Evolutionary conservation across 2,329 filamentous ascomycete species (phyloP).

Genomic region (Colletotrichum coccodes): DNA sequence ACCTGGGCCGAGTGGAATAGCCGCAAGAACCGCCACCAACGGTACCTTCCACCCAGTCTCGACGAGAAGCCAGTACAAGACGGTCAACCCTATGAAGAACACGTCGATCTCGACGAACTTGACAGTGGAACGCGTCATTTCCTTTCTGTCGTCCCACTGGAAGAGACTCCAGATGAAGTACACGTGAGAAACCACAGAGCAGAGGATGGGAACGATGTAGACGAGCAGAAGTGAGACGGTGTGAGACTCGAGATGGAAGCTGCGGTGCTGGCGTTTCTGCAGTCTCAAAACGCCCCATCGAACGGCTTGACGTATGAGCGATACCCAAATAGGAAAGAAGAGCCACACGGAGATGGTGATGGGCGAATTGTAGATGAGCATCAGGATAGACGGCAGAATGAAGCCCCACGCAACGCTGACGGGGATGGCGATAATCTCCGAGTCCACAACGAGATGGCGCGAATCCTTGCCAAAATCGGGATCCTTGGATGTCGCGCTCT

Average conservation of each 20-base stretch:
- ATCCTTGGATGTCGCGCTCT: slow-evolving; percentile 38
- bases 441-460: slow-evolving; percentile 50
- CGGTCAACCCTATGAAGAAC: slow-evolving; percentile 55
- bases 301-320: slow-evolving; percentile 51
- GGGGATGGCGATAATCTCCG: slow-evolving; percentile 69
- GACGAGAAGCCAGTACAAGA: slow-evolving; percentile 64
- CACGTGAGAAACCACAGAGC: slow-evolving; percentile 54
- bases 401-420: slow-evolving; percentile 58
- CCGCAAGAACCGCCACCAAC: slow-evolving; percentile 42
- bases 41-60: slow-evolving; percentile 58
- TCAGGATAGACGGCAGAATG: slow-evolving; percentile 55
- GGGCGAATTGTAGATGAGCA: slow-evolving; percentile 54
- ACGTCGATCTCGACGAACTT: slow-evolving; percentile 59
- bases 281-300: slow-evolving; percentile 37
- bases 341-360: slow-evolving; percentile 57
- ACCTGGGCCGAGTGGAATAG: slow-evolving; percentile 48
- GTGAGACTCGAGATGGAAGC: slow-evolving; percentile 56
- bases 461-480: slow-evolving; percentile 41
- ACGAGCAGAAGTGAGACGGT: slow-evolving; percentile 49
- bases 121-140: slow-evolving; percentile 59
- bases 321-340: slow-evolving; percentile 62
- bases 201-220: slow-evolving; percentile 56
- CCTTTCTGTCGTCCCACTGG: slow-evolving; percentile 55
- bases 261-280: slow-evolving; percentile 37
- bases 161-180: slow-evolving; percentile 52